Evolutionary conservation across 140 eudicot genomes (phyloP), one percentile per base, ranked within the genome.

Genomic region (Ambrosia hybrid): DNA sequence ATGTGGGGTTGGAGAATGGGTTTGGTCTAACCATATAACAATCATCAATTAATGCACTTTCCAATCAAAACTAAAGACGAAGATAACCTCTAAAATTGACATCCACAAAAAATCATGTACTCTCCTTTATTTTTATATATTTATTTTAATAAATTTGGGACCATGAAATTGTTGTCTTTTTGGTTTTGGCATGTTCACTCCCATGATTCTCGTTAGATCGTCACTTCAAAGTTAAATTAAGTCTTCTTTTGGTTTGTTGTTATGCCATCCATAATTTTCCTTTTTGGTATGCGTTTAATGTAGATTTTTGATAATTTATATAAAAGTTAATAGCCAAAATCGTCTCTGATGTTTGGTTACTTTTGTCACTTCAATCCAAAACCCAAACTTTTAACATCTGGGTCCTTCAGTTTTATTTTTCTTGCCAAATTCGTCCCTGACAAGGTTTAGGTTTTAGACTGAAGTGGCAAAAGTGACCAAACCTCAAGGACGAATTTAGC

Each of bases 191-290:
- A 62, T 39, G 76, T 61, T 62, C 57, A 53, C 48, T 62, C 76
- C 36, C 72, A 77, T 77, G 76, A 70, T 61, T 51, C 71, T 63
- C 66, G 45, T 70, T 49, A 12, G 55, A 49, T 49, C 15, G 14
- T 49, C 72, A 70, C 4, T 52, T 34, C 62, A 73, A 63, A 73
- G 78, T 6, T 73, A 63, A 2, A 73, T 58, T 9, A 43, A 38
- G 9, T 51, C 68, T 48, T 63, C 71, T 73, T 73, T 73, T 73
- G 63, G 71, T 73, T 73, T 73, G 41, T 73, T 36, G 71, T 62
- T 73, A 30, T 10, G 70, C 62, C 51, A 15, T 34, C 0, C 34
- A 4, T 4, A 49, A 9, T 10, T 13, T 46, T 38, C 4, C 45
- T 30, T 15, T 34, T 33, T 51, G 38, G 37, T 51, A 3, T 5